These are phyloP conservation scores for Trichaptum fuscoviolaceum DNA, from an alignment of 768 basidiomycete species.

Conservation along the genomic window DNA sequence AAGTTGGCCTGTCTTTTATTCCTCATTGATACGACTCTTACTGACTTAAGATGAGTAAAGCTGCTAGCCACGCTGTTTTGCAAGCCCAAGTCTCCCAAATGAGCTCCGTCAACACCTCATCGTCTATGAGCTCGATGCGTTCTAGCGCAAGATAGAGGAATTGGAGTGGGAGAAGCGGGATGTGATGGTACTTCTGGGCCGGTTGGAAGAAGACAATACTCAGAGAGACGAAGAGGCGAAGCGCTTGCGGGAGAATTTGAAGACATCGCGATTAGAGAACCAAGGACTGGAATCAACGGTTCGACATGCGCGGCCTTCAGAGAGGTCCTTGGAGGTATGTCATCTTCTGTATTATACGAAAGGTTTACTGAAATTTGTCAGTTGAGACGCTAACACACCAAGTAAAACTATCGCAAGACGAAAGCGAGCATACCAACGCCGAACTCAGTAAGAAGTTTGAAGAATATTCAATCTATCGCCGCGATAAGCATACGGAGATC, in stretches of 20 bases:
- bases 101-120: constrained; percentile 53
- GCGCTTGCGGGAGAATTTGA: constrained; percentile 59
- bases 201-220: constrained; percentile 68
- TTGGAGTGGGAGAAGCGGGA: constrained; percentile 89
- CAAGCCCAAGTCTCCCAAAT: constrained; percentile 53
- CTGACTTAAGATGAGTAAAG: constrained; percentile 29
- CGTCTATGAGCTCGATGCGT: constrained; percentile 55
- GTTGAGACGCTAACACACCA: constrained; percentile 80
- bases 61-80: constrained; percentile 39
- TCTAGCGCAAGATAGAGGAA: constrained; percentile 63
- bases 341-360: neutral
- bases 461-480: constrained; percentile 79
- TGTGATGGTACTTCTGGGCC: constrained; percentile 75
- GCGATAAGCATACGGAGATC: constrained; percentile 74
- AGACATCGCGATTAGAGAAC: constrained; percentile 71
- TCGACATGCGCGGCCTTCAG: constrained; percentile 66
- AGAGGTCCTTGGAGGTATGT: constrained; percentile 70
- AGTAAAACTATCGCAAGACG: constrained; percentile 67
- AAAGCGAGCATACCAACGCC: constrained; percentile 62
- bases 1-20: constrained; percentile 37
- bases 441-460: constrained; percentile 73
- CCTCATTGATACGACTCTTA: constrained; percentile 13
- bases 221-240: constrained; percentile 78
- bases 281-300: constrained; percentile 61
- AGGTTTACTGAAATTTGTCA: constrained; percentile 13